These are phyloP conservation scores for Auriculariales sp. DNA, from an alignment of 768 basidiomycete genomes.

Conservation along the genomic window DNA sequence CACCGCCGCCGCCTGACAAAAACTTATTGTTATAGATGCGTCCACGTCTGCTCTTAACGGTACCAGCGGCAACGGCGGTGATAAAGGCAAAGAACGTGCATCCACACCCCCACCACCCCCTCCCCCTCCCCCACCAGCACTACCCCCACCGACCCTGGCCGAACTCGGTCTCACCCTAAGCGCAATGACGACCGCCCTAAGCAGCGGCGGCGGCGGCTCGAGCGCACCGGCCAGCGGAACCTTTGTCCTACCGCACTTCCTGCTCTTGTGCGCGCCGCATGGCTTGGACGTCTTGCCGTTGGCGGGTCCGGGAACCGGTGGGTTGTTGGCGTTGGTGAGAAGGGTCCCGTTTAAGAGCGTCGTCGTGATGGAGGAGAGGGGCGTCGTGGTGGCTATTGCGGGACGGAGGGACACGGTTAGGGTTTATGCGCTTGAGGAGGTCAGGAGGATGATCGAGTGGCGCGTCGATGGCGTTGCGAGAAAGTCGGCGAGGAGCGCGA, in stretches of 20 bases:
- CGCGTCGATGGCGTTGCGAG: constrained; percentile 54
- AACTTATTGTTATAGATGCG: background rate
- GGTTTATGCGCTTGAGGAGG: constrained; percentile 78
- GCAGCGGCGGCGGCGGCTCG: constrained; percentile 65
- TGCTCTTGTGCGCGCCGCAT: constrained; percentile 74
- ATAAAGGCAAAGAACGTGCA: constrained; percentile 29
- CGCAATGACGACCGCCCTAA: constrained; percentile 46
- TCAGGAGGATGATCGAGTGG: constrained; percentile 79
- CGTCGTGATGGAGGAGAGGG: constrained; percentile 87
- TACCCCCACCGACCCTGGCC: constrained; percentile 54
- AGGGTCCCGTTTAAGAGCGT: constrained; percentile 73
- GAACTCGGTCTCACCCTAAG: constrained; percentile 67
- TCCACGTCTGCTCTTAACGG: no score
- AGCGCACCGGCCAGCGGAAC: constrained; percentile 65
- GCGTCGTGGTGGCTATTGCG: constrained; percentile 81
- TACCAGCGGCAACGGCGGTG: no score
- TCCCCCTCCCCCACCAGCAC: constrained; percentile 43
- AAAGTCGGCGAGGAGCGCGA: background rate
- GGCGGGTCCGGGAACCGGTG: constrained; percentile 52
- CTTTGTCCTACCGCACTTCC: constrained; percentile 67
- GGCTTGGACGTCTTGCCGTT: constrained; percentile 78
- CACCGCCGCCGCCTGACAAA: background rate
- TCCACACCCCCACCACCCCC: constrained; percentile 18
- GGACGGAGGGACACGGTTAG: constrained; percentile 76
- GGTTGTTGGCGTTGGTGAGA: constrained; percentile 71